These are phyloP conservation scores for Trypanosoma congolense DNA, from an alignment of 208 protist species.

Conservation along the genomic window DNA sequence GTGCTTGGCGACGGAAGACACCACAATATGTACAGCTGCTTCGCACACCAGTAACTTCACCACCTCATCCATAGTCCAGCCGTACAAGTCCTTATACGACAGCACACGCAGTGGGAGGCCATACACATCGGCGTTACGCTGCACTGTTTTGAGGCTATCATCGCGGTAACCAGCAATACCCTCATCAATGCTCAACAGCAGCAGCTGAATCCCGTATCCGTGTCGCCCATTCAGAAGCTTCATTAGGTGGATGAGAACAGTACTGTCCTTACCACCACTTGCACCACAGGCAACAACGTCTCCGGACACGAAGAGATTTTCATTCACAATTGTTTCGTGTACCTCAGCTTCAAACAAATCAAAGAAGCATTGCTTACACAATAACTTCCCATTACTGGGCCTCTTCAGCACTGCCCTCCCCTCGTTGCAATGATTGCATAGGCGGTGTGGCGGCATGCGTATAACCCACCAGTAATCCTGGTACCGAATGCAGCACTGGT, in stretches of 20 bases:
- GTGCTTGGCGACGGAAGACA: conserved; percentile 95
- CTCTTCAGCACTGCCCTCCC: conserved; percentile 76
- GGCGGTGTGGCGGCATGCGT: conserved; percentile 10
- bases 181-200: conserved; percentile 97
- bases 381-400: conserved; percentile 81
- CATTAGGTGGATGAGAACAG: conserved; percentile 94
- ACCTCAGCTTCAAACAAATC: conserved; percentile 93
- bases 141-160: conserved; percentile 95
- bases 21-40: conserved; percentile 98
- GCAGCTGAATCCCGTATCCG: conserved; percentile 90
- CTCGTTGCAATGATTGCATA: conserved; percentile 53
- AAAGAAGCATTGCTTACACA: conserved; percentile 96
- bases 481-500: not conserved
- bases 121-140: conserved; percentile 91
- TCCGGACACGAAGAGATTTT: conserved; percentile 87
- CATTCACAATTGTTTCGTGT: conserved; percentile 91
- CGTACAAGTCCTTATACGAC: conserved; percentile 94
- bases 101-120: conserved; percentile 92
- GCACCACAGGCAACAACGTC: conserved; percentile 93
- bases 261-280: conserved; percentile 97
- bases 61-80: conserved; percentile 98
- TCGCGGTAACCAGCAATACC: conserved; percentile 98
- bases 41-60: conserved; percentile 88
- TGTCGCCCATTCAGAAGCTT: conserved; percentile 89
- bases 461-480: no score